Percentiles rank a stretch among this genome's conserved stretches.
These are phyloP conservation scores for Glutinoglossum americanum DNA, from an alignment of 495 filamentous ascomycete genomes.

Conservation along the genomic window DNA sequence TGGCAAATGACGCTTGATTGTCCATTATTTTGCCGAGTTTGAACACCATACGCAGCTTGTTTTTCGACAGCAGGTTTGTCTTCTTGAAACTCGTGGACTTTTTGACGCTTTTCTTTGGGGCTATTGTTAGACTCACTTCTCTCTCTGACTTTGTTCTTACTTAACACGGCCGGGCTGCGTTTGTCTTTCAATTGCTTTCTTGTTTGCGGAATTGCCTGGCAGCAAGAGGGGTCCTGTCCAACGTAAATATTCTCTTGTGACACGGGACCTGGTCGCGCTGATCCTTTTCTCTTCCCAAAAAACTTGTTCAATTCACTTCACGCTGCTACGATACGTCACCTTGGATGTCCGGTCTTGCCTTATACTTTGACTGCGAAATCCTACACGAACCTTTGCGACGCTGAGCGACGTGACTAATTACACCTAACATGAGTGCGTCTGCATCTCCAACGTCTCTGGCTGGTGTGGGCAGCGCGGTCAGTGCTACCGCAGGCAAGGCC, in stretches of 20 bases:
- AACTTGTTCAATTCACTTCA: background rate
- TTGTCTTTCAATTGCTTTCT: background rate
- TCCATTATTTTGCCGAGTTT: too few relatives aligned
- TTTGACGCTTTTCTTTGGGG: background rate
- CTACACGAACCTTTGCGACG: background rate
- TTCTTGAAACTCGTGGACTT: too few relatives aligned
- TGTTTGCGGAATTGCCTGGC: background rate
- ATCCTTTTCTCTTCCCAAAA: background rate
- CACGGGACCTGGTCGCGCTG: conserved; percentile 3
- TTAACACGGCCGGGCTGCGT: background rate
- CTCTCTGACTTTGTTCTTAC: background rate
- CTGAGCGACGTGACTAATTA: conserved; percentile 5
- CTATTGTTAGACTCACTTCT: background rate
- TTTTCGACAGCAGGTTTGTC: too few relatives aligned
- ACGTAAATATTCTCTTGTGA: background rate
- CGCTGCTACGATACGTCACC: background rate
- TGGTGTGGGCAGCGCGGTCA: conserved; percentile 10
- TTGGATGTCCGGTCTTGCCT: background rate
- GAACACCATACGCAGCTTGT: too few relatives aligned
- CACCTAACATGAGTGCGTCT: conserved; percentile 12
- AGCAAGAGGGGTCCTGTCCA: too few relatives aligned
- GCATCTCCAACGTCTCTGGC: conserved; percentile 17
- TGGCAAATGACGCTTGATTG: too few relatives aligned
- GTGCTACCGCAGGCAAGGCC: conserved; percentile 3
- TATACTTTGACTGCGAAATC: background rate